These are phyloP conservation scores for Dorcoceras hygrometricum DNA, from an alignment of 257 asterid genomes.

Conservation along the genomic window DNA sequence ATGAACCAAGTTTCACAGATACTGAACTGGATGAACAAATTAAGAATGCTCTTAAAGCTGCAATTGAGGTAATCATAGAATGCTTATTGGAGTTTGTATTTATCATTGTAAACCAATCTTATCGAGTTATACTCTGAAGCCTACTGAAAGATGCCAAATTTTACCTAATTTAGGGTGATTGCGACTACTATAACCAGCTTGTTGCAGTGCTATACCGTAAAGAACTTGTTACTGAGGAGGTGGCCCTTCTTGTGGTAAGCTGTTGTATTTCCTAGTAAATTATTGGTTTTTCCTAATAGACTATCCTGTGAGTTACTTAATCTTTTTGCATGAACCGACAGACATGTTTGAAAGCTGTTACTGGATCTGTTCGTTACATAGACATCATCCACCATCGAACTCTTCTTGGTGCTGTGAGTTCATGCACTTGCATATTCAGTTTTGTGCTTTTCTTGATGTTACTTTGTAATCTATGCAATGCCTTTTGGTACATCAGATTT, in stretches of 20 bases:
- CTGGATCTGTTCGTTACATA: conserved; percentile 68
- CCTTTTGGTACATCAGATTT: conserved; percentile 46
- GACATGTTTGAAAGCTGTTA: conserved; percentile 81
- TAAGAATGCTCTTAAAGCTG: conserved; percentile 60
- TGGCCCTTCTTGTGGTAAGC: conserved; percentile 84
- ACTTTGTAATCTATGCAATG: conserved; percentile 10
- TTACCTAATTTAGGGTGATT: conserved; percentile 50
- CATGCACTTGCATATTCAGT: background rate
- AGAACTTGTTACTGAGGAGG: conserved; percentile 55
- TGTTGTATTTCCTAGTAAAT: conserved; percentile 8
- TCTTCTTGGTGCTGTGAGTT: conserved; percentile 73
- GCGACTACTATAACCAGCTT: conserved; percentile 54
- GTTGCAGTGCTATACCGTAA: conserved; percentile 49
- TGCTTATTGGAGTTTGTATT: conserved; percentile 7
- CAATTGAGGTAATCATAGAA: conserved; percentile 43
- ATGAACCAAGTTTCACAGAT: conserved; percentile 47
- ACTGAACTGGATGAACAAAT: conserved; percentile 55
- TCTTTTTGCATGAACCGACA: conserved; percentile 28
- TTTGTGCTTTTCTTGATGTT: conserved; percentile 1
- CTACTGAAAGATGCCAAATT: conserved; percentile 21
- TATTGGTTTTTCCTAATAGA: background rate
- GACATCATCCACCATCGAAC: conserved; percentile 58
- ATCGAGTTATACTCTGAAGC: background rate
- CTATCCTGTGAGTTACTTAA: conserved; percentile 12
- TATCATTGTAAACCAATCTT: background rate